A percentile compares a stretch with the other conserved stretches of the same genome.
phyloP scores from a whole-genome alignment of 352 stramenopile genomes.

The Phytopythium chamaehyphon region DNA sequence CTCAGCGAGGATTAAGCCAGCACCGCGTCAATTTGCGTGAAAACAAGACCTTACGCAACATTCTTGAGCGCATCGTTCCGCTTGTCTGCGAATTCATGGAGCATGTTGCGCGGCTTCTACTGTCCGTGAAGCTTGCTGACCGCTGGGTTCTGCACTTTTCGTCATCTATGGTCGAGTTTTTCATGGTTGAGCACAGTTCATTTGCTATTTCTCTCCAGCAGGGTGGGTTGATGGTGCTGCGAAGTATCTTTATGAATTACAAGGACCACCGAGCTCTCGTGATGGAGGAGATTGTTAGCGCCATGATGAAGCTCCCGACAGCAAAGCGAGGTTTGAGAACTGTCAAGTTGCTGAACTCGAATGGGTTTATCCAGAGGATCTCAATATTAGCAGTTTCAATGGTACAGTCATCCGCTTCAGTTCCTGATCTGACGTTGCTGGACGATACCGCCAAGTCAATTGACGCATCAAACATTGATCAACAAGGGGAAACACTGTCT shows the following conservation, averaged over 20 bases:
- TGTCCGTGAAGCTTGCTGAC: constrained; percentile 69
- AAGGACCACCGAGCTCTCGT: constrained; percentile 50
- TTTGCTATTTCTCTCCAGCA: constrained; percentile 63
- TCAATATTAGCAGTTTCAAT: constrained; percentile 62
- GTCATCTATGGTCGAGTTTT: constrained; percentile 60
- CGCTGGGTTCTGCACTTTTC: constrained; percentile 73
- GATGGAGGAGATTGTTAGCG: constrained; percentile 60
- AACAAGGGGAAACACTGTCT: no score
- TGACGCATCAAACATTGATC: no score
- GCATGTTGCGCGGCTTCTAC: constrained; percentile 49
- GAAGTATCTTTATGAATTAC: constrained; percentile 67
- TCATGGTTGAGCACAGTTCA: constrained; percentile 59
- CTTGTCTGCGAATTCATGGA: constrained; percentile 76
- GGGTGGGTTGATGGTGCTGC: constrained; percentile 50
- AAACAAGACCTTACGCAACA: constrained; percentile 46
- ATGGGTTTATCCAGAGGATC: constrained; percentile 56
- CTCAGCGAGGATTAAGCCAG: constrained; percentile 9
- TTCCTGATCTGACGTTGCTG: constrained; percentile 8
- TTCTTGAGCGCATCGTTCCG: constrained; percentile 56
- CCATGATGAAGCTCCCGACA: constrained; percentile 78
- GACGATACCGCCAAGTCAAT: constrained; percentile 3
- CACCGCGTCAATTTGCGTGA: constrained; percentile 37
- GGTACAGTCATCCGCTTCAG: constrained; percentile 42
- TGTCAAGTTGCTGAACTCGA: constrained; percentile 57
- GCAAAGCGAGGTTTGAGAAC: constrained; percentile 67